A percentile compares a stretch with the other conserved stretches of the same genome.
These are phyloP conservation scores for Taphrina pruni DNA, from an alignment of 1,139 yeast species.

Conservation along the genomic window DNA sequence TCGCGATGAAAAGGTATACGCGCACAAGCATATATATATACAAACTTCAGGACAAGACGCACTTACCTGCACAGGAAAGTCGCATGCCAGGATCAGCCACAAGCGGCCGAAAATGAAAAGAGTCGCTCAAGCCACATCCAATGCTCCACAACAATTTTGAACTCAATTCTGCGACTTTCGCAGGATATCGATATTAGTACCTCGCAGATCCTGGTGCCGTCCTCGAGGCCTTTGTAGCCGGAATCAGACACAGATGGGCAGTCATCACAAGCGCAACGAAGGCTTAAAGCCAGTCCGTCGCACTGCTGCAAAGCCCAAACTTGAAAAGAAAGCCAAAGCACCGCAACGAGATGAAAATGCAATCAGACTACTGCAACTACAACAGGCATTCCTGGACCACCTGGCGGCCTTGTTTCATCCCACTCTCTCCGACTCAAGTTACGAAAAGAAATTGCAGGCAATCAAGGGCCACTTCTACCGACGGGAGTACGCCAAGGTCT, in stretches of 20 bases:
- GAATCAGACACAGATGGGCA: neutral
- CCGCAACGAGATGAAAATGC: constrained; percentile 9
- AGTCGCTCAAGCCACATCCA: constrained; percentile 15
- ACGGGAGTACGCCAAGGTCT: constrained; percentile 29
- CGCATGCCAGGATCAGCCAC: neutral
- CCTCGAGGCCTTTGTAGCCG: no score
- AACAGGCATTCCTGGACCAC: constrained; percentile 29
- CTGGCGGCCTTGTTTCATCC: constrained; percentile 5
- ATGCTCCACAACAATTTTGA: neutral
- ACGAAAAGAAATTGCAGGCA: constrained; percentile 18
- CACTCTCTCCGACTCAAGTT: constrained; percentile 2
- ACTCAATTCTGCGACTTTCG: no score
- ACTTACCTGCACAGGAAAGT: no score
- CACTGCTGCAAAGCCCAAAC: constrained; percentile 36
- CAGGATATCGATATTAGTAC: neutral
- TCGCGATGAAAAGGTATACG: neutral
- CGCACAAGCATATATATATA: neutral
- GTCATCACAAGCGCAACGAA: constrained; percentile 36
- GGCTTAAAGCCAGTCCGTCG: constrained; percentile 34
- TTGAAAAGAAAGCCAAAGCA: constrained; percentile 14
- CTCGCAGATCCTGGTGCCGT: no score
- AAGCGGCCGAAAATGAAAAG: constrained; percentile 3
- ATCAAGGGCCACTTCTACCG: constrained; percentile 33
- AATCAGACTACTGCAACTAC: neutral
- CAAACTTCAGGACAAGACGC: no score